Evolutionary conservation across 2,329 filamentous ascomycete species (phyloP), one percentile per base, ranked within the genome.

Genomic region (Fusarium sp.): DNA sequence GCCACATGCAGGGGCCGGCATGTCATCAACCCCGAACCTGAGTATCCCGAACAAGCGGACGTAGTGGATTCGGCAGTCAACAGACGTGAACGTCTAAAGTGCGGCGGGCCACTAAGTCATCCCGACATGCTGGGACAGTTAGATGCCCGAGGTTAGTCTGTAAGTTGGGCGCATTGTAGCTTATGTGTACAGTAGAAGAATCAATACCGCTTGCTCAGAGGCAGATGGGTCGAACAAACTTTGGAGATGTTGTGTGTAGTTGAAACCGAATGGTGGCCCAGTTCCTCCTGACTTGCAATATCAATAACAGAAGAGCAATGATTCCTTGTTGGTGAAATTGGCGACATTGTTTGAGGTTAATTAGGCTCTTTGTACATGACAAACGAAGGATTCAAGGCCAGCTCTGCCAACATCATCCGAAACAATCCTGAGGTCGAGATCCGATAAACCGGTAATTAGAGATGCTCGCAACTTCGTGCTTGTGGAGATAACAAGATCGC

Each of bases 21-120:
- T 63, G 52, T 43, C 66, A 70, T 58, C 55, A 53, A 62, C 36
- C 57, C 44, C 46, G 54, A 57, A 42, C 34, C 57, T 56, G 34
- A 56, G 36, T 38, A 58, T 53, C 52, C 52, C 40, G 46, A 57
- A 52, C 33, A 57, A 40, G 46, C 43, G 62, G 62, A 55, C 21
- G 56, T 42, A 62, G 62, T 45, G 62, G 28, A 53, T 50, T 67
- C 57, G 67, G 67, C 53, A 70, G 67, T 69, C 58, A 28, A 57
- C 36, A 38, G 42, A 42, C 26, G 55, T 43, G 49, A 55, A 38
- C 36, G 44, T 39, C 58, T 38, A 49, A n/a, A 33, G 39, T 46
- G 33, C 52, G 51, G 56, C 34, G 38, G 28, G 57, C 34, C 50
- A 50, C 39, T 40, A 36, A 31, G 17, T 46, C 22, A 22, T 59